These are phyloP conservation scores for Ganoderma sinense DNA, from an alignment of 1,284 basidiomycete species.

Conservation along the genomic window DNA sequence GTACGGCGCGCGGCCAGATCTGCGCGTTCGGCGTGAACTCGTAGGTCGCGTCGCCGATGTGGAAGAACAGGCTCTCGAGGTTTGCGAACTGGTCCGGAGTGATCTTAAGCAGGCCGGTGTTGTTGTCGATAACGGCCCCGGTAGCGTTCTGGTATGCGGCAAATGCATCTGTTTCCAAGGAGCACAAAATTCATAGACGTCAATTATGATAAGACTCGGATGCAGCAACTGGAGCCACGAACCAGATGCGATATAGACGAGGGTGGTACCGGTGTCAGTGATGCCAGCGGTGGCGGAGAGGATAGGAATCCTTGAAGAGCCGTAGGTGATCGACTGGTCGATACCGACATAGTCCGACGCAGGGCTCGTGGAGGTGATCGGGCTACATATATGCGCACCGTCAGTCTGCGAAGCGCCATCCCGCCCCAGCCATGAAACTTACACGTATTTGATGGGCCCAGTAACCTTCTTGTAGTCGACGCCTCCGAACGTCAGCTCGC, in stretches of 20 bases:
- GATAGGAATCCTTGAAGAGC: conserved; percentile 32
- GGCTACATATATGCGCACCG: conserved; percentile 38
- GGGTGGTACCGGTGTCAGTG: conserved; percentile 39
- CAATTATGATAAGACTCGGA: background rate
- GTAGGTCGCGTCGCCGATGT: conserved; percentile 34
- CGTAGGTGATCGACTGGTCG: conserved; percentile 55
- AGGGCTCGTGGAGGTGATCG: conserved; percentile 54
- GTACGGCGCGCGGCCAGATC: conserved; percentile 36
- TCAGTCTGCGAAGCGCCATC: background rate
- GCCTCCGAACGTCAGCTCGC: conserved; percentile 9
- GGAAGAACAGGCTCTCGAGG: conserved; percentile 38
- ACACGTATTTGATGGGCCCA: background rate
- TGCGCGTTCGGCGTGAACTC: conserved; percentile 39
- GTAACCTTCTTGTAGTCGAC: background rate
- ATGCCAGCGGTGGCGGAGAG: conserved; percentile 36
- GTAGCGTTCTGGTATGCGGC: conserved; percentile 32
- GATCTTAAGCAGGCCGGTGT: conserved; percentile 36
- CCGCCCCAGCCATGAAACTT: conserved; percentile 29
- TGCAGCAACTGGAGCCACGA: conserved; percentile 1
- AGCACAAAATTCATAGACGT: background rate
- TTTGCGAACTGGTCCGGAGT: conserved; percentile 31
- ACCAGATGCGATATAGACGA: conserved; percentile 48
- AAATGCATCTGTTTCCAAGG: conserved; percentile 30
- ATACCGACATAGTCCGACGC: conserved; percentile 60
- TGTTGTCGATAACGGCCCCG: conserved; percentile 31